Conservation (phyloP, 2,329 filamentous ascomycete species). For the Raffaelea ambrosiae region DNA sequence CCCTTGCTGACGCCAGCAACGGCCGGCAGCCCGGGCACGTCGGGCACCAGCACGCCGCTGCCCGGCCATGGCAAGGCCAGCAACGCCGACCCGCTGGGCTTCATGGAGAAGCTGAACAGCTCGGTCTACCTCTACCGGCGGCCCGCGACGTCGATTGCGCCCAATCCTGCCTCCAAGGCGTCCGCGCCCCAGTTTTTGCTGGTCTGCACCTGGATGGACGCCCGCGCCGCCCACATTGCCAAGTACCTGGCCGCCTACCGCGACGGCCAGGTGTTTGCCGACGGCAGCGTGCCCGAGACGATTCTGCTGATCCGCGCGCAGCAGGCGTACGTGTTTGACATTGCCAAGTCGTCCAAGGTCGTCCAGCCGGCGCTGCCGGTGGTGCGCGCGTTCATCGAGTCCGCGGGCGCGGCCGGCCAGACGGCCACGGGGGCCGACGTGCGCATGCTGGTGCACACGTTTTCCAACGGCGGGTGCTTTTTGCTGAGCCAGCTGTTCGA, state of each 20-base stretch:
- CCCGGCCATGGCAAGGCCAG: slow-evolving; percentile 8
- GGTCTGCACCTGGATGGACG: slow-evolving; percentile 42
- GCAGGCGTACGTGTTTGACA: slow-evolving; percentile 25
- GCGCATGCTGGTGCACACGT: slow-evolving; percentile 37
- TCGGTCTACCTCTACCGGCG: slow-evolving; percentile 27
- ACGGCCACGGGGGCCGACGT: slow-evolving; percentile 9
- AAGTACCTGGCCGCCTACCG: slow-evolving; percentile 42
- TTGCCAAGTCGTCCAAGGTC: slow-evolving; percentile 20
- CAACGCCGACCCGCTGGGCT: slow-evolving; percentile 18
- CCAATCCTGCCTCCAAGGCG: not conserved
- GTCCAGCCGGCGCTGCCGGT: slow-evolving; percentile 31
- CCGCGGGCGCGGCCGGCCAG: not conserved
- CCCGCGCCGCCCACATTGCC: slow-evolving; percentile 38
- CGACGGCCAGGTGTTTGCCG: slow-evolving; percentile 9
- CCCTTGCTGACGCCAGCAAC: not conserved
- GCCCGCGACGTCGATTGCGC: not conserved
- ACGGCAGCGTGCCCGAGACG: slow-evolving; percentile 26
- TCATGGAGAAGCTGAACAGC: slow-evolving; percentile 30
- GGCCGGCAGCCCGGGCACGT: not conserved
- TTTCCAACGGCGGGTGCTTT: slow-evolving; percentile 44
- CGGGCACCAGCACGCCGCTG: not conserved
- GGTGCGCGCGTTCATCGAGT: slow-evolving; percentile 22
- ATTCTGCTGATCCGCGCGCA: slow-evolving; percentile 39
- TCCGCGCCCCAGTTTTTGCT: slow-evolving; percentile 36
- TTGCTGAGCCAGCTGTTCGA: slow-evolving; percentile 30